Conservation (phyloP, 257 asterid genomes). For the Capsicum rhomboideum region DNA sequence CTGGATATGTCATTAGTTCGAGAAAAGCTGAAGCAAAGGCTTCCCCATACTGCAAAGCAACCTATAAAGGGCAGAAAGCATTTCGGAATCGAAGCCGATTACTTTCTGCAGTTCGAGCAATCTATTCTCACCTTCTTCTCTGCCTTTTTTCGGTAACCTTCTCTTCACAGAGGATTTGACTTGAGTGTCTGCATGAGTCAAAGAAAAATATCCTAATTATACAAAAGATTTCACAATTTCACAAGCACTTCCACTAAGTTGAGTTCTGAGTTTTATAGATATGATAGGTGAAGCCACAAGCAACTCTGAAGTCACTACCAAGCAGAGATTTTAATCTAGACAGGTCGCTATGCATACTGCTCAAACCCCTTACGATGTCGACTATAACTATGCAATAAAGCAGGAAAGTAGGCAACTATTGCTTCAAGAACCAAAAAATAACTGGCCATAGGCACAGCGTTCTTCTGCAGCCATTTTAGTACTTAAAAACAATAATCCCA, state of each 20-base stretch:
- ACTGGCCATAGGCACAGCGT: not conserved
- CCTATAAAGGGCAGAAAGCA: not conserved
- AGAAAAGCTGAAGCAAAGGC: not conserved
- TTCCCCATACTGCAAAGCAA: not conserved
- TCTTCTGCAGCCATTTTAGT: not conserved
- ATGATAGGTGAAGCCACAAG: not conserved
- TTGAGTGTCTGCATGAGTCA: slow-evolving; percentile 13
- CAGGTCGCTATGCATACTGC: not conserved
- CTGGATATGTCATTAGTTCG: not conserved
- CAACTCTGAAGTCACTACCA: not conserved
- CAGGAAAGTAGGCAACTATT: not conserved
- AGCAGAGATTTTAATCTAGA: not conserved
- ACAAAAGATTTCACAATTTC: not conserved
- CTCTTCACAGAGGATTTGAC: slow-evolving; percentile 17
- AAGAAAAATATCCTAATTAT: not conserved
- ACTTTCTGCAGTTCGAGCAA: not conserved
- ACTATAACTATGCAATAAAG: not conserved
- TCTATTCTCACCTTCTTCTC: slow-evolving; percentile 25
- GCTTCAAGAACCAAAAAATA: not conserved
- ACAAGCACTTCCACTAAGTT: not conserved
- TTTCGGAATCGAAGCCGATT: not conserved
- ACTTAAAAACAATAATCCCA: not conserved
- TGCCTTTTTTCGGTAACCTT: slow-evolving; percentile 12
- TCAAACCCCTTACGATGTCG: not conserved
- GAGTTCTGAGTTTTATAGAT: not conserved